Conservation (phyloP, 2,329 filamentous ascomycete species). For the Fonsecaea erecta region DNA sequence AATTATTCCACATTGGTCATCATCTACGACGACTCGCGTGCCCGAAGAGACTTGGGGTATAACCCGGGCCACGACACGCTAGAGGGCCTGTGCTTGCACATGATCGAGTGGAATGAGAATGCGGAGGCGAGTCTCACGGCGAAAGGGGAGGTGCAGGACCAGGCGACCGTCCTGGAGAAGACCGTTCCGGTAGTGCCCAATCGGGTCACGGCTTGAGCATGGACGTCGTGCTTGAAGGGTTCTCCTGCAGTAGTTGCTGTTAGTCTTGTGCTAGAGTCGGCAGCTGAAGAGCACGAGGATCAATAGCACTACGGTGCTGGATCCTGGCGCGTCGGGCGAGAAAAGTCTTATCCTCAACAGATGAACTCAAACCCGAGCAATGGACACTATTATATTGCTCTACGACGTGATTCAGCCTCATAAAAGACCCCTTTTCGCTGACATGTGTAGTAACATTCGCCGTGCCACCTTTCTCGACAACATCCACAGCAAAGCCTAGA, state of each 20-base stretch:
- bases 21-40: slow-evolving; percentile 22
- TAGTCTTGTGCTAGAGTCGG: neutral
- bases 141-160: neutral
- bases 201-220: neutral
- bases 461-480: no score
- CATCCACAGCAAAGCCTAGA: no score
- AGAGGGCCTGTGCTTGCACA: slow-evolving; percentile 43
- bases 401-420: no score
- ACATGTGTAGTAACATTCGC: no score
- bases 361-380: no score
- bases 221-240: neutral
- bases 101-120: slow-evolving; percentile 44
- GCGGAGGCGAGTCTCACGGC: slow-evolving; percentile 20
- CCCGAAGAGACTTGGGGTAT: slow-evolving; percentile 41
- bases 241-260: neutral
- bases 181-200: neutral
- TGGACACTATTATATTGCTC: no score
- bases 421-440: no score
- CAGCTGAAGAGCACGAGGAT: no score
- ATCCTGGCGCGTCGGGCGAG: no score
- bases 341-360: no score
- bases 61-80: slow-evolving; percentile 41
- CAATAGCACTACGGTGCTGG: no score
- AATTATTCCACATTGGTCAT: slow-evolving; percentile 40
- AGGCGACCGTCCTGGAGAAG: slow-evolving; percentile 8